These are phyloP conservation scores for Albophoma yamanashiensis DNA, from an alignment of 2,329 filamentous ascomycete genomes.

Conservation along the genomic window DNA sequence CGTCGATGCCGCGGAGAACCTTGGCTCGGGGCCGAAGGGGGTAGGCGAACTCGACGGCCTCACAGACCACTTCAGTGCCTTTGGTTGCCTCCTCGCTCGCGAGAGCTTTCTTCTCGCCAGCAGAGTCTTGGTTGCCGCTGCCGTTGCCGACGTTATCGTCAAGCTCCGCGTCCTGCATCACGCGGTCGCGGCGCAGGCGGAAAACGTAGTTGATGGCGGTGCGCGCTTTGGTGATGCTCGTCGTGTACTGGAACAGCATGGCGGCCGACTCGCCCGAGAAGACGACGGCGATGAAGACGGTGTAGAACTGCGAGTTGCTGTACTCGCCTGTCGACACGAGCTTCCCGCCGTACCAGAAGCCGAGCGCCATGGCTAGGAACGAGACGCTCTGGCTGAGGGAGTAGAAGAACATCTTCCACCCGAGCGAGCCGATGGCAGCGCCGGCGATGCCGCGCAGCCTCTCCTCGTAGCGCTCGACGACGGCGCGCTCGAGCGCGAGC, in stretches of 20 bases:
- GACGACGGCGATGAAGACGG: conserved; percentile 38
- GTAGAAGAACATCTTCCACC: conserved; percentile 30
- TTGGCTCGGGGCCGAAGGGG: conserved; percentile 27
- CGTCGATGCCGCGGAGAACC: conserved; percentile 26
- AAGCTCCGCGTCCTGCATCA: conserved; percentile 18
- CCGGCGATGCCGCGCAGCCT: conserved; percentile 19
- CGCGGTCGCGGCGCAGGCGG: conserved; percentile 21
- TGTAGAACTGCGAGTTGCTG: conserved; percentile 33
- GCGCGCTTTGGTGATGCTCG: conserved; percentile 39
- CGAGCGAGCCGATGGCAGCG: conserved; percentile 17
- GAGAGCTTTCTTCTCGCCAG: neutral
- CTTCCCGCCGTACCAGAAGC: conserved; percentile 30
- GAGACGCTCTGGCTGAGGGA: conserved; percentile 28
- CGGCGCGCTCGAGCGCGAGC: conserved; percentile 32
- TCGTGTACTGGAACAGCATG: conserved; percentile 34
- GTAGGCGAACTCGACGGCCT: conserved; percentile 47
- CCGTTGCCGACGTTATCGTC: conserved; percentile 10
- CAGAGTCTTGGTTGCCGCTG: conserved; percentile 5
- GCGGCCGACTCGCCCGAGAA: conserved; percentile 32
- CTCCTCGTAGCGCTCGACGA: conserved; percentile 24
- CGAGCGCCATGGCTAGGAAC: conserved; percentile 25
- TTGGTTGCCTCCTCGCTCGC: conserved; percentile 5
- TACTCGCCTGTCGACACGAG: conserved; percentile 36
- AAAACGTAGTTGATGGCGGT: conserved; percentile 39
- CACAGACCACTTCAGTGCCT: conserved; percentile 32